phyloP scores from a whole-genome alignment of 2,329 filamentous ascomycete genomes.

The Apiospora aurea region DNA sequence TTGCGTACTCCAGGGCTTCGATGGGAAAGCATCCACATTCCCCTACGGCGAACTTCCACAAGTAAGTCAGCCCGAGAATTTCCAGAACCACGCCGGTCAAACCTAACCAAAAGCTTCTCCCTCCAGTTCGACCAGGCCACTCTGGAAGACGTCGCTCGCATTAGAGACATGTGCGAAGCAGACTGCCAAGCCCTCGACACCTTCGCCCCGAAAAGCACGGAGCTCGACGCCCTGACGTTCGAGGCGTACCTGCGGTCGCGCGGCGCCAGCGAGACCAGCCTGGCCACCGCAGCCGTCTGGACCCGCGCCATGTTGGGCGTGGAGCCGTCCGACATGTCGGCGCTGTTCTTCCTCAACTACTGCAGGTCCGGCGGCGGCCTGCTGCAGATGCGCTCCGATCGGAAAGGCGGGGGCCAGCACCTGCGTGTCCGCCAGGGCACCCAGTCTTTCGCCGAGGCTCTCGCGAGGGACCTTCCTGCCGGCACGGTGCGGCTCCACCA shows the following conservation, averaged over 20 bases:
- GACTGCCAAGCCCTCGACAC: constrained; percentile 39
- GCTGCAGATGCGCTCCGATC: constrained; percentile 59
- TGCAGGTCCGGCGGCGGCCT: constrained; percentile 60
- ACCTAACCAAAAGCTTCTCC: background rate
- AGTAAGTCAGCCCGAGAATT: constrained; percentile 25
- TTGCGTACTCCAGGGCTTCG: constrained; percentile 39
- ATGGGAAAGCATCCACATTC: constrained; percentile 31
- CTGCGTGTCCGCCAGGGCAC: constrained; percentile 57
- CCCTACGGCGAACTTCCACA: constrained; percentile 32
- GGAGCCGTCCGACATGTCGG: constrained; percentile 55
- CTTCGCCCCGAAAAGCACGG: constrained; percentile 31
- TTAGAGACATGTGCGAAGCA: constrained; percentile 39
- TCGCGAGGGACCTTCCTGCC: constrained; percentile 45
- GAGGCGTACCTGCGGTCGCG: constrained; percentile 39
- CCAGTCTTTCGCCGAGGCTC: constrained; percentile 46
- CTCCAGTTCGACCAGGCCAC: constrained; percentile 27
- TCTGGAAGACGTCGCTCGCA: constrained; percentile 23
- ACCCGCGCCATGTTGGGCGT: constrained; percentile 37
- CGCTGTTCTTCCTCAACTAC: constrained; percentile 63
- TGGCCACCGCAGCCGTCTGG: constrained; percentile 34
- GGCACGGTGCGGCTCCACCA: constrained; percentile 39
- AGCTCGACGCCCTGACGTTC: constrained; percentile 39
- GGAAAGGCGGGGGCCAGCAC: constrained; percentile 59
- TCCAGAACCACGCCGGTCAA: background rate
- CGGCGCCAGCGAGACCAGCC: constrained; percentile 29